Evolutionary conservation across 495 filamentous ascomycete species (phyloP), one percentile per base, ranked within the genome.

Genomic region (Aspergillus homomorphus): DNA sequence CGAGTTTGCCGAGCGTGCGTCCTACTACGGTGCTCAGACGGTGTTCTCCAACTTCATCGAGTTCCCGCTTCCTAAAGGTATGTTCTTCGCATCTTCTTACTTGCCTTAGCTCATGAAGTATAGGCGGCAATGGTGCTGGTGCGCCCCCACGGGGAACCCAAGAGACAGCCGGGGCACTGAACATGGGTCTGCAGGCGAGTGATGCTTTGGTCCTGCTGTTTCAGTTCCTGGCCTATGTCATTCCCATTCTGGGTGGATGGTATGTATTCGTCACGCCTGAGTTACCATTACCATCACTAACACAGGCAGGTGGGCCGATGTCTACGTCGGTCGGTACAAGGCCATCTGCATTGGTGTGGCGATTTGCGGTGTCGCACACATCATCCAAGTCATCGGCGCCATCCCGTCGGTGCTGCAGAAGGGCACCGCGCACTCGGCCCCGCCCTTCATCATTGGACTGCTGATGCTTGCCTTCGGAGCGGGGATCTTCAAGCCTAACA

Each of bases 291-390:
- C 7, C 21, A 19, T 56, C 12, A 4, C 26, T 28, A 22, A 38
- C 51, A 1, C 12, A 0, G 2, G 3, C 26, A 62, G 60, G 60
- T 64, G 85, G 56, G 80, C 84, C 50, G 85, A 88, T 62, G 74
- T 77, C 0, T 74, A 76, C 54, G 76, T 79, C 16, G 85, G 85
- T 15, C 80, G 84, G 9, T 77, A 69, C 61, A 68, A 66, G 45
- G 69, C 71, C 2, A 87, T 90, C 58, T 75, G 78, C 65, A 77
- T 81, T 61, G 87, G 87, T 66, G 81, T 88, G 0, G 42, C 63
- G 0, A 77, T 89, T n/a, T 88, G 84, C 57, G 81, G 87, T 64
- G 42, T 86, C 53, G 84, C 84, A n/a, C 85, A 89, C 65, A 69
- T 87, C 30, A 77, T 89, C 53, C 80, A 87, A 66, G 72, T 88